Conservation (phyloP, 495 filamentous ascomycete genomes). For the Lepraria neglecta region DNA sequence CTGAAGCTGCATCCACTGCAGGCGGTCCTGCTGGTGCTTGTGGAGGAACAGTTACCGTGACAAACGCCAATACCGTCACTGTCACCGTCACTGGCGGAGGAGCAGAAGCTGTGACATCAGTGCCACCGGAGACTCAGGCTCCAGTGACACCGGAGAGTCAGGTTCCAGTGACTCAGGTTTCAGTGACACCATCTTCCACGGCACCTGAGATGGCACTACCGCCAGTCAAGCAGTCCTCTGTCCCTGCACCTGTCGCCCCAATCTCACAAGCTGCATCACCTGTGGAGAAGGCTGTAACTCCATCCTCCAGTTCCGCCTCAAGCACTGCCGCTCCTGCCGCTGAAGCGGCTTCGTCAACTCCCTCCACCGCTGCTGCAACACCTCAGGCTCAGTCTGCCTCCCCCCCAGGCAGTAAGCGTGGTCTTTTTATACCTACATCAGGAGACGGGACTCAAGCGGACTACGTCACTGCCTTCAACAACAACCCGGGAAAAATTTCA, state of each 20-base stretch:
- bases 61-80: slow-evolving; percentile 15
- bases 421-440: slow-evolving; percentile 20
- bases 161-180: slow-evolving; percentile 6
- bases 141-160: background rate
- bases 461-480: slow-evolving; percentile 14
- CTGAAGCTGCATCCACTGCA: slow-evolving; percentile 1
- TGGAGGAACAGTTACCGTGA: slow-evolving; percentile 5
- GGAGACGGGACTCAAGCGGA: background rate
- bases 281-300: background rate
- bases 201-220: background rate
- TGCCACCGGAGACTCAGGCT: background rate
- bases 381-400: background rate
- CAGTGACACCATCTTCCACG: slow-evolving; percentile 4
- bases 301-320: background rate
- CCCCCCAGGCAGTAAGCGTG: slow-evolving; percentile 1
- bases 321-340: background rate
- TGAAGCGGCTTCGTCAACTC: background rate
- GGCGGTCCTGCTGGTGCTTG: background rate
- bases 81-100: slow-evolving; percentile 19
- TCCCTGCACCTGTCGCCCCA: slow-evolving; percentile 8
- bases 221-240: slow-evolving; percentile 1
- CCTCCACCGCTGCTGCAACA: background rate
- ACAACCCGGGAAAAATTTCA: slow-evolving; percentile 19
- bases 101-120: background rate
- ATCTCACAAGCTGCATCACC: background rate